Conservation (phyloP, 1,284 basidiomycete genomes). For the Microstroma glucosiphilum region DNA sequence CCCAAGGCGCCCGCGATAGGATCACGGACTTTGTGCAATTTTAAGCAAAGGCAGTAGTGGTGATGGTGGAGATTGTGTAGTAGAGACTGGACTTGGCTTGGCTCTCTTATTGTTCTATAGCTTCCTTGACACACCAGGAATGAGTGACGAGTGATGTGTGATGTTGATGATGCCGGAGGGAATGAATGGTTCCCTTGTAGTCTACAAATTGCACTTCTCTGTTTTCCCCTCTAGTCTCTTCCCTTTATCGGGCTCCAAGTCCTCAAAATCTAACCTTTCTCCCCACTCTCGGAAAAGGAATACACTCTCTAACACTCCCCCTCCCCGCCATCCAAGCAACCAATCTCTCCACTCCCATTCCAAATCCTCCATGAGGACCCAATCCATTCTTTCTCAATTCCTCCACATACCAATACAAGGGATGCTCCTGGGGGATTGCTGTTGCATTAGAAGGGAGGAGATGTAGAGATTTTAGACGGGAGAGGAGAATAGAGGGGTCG, state of each 20-base stretch:
- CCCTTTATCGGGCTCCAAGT: too few relatives aligned
- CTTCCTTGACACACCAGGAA: too few relatives aligned
- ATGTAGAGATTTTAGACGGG: conserved; percentile 14
- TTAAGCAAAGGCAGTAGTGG: not conserved
- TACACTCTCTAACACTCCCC: conserved; percentile 41
- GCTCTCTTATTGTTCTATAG: too few relatives aligned
- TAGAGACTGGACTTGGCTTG: too few relatives aligned
- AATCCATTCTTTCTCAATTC: conserved; percentile 41
- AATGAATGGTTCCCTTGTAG: too few relatives aligned
- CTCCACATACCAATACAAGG: conserved; percentile 34
- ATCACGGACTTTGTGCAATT: conserved; percentile 27
- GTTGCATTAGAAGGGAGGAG: not conserved
- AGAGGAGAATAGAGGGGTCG: conserved; percentile 54
- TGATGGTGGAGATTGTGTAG: too few relatives aligned
- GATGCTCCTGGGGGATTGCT: not conserved
- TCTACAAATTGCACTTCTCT: too few relatives aligned
- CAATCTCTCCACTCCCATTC: conserved; percentile 43
- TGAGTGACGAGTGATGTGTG: too few relatives aligned
- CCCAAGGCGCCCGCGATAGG: conserved; percentile 33
- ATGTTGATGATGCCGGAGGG: too few relatives aligned
- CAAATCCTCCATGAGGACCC: conserved; percentile 43
- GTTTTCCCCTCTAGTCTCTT: too few relatives aligned
- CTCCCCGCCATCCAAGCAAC: conserved; percentile 40
- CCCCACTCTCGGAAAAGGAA: conserved; percentile 4
- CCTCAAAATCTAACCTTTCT: not conserved